Evolutionary conservation across 108 stramenopile genomes (phyloP), one percentile per base, ranked within the genome.

Genomic region (Skeletonema menzelii): DNA sequence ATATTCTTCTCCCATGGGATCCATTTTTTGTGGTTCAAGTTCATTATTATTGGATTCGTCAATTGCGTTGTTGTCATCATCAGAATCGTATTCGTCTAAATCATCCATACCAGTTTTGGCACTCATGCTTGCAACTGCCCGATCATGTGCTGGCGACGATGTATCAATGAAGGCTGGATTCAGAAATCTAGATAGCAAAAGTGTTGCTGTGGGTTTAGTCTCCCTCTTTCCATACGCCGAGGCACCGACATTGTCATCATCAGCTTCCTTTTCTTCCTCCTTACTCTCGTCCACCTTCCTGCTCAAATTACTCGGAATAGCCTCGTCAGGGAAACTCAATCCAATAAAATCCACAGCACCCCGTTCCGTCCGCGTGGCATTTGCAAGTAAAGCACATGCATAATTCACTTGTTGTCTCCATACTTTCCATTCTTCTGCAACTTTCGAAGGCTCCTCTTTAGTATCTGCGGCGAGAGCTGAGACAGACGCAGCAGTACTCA

Each of bases 271-370:
- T 20, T 65, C 70, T 56, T 71, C 77, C 27, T 82, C 75, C 11
- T 72, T 64, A 32, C 65, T 72, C 27, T 82, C 72, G 7, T 59
- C 65, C 47, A 40, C 56, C 40, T 22, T 31, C 22, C 72, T 24
- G 60, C 46, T 20, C 57, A n/a, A 8, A 49, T 57, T 37, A 22
- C 32, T 56, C 11, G 75, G 69, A 13, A 94, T 79, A 0, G 93
- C 93, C 78, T 89, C 73, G 24, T 90, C 90, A 2, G 94, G 91
- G 40, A 92, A 69, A 28, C 84, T 87, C 35, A 65, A 57, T 4
- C 94, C 94, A 19, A 91, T 79, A 73, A 92, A 76, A 40, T 91
- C 88, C 7, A 91, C 60, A 4, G 94, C 86, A 14, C 94, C 94
- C 53, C 63, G 49, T 77, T 95, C 94, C 5, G 71, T 82, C 28